These are phyloP conservation scores for Globisporangium solare DNA, from an alignment of 352 stramenopile species.

Conservation along the genomic window DNA sequence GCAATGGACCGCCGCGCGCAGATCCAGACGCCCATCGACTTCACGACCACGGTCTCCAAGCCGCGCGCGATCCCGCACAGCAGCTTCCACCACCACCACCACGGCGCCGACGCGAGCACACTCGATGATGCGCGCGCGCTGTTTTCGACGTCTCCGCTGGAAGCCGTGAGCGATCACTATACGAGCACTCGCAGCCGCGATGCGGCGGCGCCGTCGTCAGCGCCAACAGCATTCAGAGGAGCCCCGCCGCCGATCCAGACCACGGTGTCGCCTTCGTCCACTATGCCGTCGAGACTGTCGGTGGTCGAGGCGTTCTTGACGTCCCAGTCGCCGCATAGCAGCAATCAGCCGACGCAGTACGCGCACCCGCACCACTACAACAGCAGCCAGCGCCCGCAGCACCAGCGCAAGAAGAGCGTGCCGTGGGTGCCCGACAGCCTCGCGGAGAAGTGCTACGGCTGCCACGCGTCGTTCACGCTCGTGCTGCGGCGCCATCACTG, in stretches of 20 bases:
- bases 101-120: background rate
- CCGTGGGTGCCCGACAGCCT: conserved; percentile 83
- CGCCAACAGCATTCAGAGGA: conserved; percentile 4
- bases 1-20: conserved; percentile 6
- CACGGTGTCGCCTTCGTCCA: conserved; percentile 3
- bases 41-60: background rate
- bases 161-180: background rate
- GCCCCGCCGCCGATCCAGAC: background rate
- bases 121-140: background rate
- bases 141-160: background rate
- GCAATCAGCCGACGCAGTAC: conserved; percentile 10
- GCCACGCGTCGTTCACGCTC: conserved; percentile 57
- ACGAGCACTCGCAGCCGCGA: background rate
- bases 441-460: conserved; percentile 73
- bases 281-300: conserved; percentile 6
- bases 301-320: conserved; percentile 4
- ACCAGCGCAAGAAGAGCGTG: conserved; percentile 40
- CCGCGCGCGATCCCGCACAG: background rate
- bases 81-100: background rate
- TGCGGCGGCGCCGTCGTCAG: conserved; percentile 9
- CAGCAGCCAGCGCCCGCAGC: conserved; percentile 7
- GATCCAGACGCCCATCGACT: background rate
- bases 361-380: conserved; percentile 22
- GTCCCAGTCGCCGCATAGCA: conserved; percentile 5
- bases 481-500: conserved; percentile 85